Evolutionary conservation across 805 yeast species (phyloP), one percentile per base, ranked within the genome.

Genomic region (Myxozyma geophila): DNA sequence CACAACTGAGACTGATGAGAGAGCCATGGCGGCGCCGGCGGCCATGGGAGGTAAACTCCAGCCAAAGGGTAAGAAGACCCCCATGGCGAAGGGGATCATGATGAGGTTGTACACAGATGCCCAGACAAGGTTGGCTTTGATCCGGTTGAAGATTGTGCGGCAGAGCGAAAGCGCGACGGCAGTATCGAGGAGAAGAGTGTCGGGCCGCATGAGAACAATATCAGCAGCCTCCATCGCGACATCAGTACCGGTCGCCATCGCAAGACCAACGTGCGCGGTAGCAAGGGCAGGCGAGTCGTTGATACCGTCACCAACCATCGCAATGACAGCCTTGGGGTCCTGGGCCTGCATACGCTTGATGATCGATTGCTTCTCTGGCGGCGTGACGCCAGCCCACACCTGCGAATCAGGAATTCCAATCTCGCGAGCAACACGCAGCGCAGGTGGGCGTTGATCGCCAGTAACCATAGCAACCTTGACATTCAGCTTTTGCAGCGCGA

Each of bases 171-270:
- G 74, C 43, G 89, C 76, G 0, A 89, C 81, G 1, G 83, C 77
- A 4, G 78, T 74, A 40, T 77, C 81, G 40, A 72, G 61, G 21
- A 78, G 68, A 13, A 71, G 54, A 6, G 77, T 75, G 41, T 74
- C 74, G 23, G 67, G 68, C n/a, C 74, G 72, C 73, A 90, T 71
- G 15, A 95, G 78, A 19, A 95, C 97, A 44, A 95, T 83, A 75
- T 92, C 97, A 0, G 99, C 97, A n/a, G 97, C 90, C 69, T 92
- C 97, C 69, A 95, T 88, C 0, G 99, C 98, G 70, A 95, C 90
- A 72, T 95, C 98, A 0, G 98, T 90, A 5, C 98, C 97, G 0
- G 96, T 84, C 9, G 96, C 87, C 62, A 96, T 85, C 10, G 98
- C 95, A 71, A 96, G 85, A 28, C 99, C 99, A 19, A 95, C 77